Evolutionary conservation across 1,284 basidiomycete genomes (phyloP), one percentile per base, ranked within the genome.

Genomic region (Ceraceosorus guamensis): DNA sequence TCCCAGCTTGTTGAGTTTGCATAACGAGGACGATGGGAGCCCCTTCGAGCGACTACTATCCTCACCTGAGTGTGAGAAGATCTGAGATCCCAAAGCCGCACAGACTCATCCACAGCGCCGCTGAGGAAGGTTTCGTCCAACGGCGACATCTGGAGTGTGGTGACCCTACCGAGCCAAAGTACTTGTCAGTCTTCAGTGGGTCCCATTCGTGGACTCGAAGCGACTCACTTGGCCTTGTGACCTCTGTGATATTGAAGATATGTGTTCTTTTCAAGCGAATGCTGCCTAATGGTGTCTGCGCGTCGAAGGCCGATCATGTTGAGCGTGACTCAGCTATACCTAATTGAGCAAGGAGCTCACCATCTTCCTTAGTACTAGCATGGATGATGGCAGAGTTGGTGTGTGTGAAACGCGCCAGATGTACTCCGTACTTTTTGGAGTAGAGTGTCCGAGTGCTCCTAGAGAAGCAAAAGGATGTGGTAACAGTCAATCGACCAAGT

Each of bases 391-490:
- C 84, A 0, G 85, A 85, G 58, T 83, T 85, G 68, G 87, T 87
- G 79, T 98, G 95, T 0, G 93, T 96, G 73, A 96, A 96, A 2
- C 91, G 84, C 14, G 91, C 89, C 14, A 95, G 83, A 75, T 92
- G 88, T 33, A 91, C 87, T 1, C 95, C 95, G 76, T 98, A 98
- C 77, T 99, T 99, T 77, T 92, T 90, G 0, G 91, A 96, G 67
- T 87, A 85, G 3, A 92, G 78, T 1, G 85, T 87, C 77, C 89
- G 89, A 39, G 84, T 67, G 58, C 84, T 83, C 73, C 81, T 59
- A 24, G 24, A 24, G 24, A 24, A 24, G 24, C 24, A 24, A 3
- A 24, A 24, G 24, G 24, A 24, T 24, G 24, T 24, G 24, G 3
- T 24, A 24, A 24, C 24, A 24, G 24, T 24, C 24, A 24, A 24